Conservation (phyloP, 257 asterid genomes). For the Solanum clarkiae region DNA sequence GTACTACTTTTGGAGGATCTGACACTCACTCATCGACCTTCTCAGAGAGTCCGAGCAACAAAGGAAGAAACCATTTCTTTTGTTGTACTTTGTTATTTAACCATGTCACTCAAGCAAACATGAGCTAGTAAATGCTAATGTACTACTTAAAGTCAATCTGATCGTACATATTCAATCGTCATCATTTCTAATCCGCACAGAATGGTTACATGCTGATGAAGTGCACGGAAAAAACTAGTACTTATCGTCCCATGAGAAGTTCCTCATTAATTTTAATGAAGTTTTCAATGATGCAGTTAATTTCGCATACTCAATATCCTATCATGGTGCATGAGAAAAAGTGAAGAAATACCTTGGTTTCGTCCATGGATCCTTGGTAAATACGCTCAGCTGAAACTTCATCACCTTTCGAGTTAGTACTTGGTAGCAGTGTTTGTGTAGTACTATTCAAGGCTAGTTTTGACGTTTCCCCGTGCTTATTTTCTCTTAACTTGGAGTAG, state of each 20-base stretch:
- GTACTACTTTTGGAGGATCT: background rate
- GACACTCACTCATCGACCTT: background rate
- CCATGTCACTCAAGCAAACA: background rate
- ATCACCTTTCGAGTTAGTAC: background rate
- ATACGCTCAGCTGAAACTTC: background rate
- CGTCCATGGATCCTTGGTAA: background rate
- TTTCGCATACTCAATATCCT: background rate
- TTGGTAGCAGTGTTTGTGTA: background rate
- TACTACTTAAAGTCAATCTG: background rate
- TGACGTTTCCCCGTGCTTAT: slow-evolving; percentile 1
- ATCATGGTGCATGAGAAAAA: background rate
- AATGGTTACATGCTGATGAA: background rate
- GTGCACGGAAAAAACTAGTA: background rate
- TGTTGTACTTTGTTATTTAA: background rate
- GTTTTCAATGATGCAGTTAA: background rate
- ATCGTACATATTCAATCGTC: background rate
- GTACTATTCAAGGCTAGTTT: background rate
- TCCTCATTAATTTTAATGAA: background rate
- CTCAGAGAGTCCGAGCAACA: background rate
- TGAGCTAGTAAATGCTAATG: background rate
- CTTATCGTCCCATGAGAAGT: background rate
- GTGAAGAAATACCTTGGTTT: background rate
- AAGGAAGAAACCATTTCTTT: background rate
- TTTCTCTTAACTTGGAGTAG: background rate
- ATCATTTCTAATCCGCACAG: background rate